Evolutionary conservation across 2,329 filamentous ascomycete genomes (phyloP).

Genomic region (Fusarium pseudonygamai): DNA sequence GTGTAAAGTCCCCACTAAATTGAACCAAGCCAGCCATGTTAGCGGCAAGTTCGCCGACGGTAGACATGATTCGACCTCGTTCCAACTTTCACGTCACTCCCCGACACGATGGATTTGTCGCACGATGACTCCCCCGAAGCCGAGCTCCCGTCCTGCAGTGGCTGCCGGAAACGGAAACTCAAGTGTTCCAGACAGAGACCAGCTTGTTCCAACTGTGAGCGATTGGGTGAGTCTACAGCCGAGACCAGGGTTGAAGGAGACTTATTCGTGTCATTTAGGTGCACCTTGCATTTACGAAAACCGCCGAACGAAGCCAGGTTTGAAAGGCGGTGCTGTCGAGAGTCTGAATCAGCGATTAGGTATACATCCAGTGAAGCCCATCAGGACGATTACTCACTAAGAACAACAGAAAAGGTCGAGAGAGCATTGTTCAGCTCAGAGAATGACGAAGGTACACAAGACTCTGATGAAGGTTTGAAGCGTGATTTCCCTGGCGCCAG

Average conservation of each 20-base stretch:
- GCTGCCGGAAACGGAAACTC: slow-evolving; percentile 27
- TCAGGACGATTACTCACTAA: not conserved
- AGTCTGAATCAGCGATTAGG: not conserved
- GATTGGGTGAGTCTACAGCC: not conserved
- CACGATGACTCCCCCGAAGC: slow-evolving; percentile 7
- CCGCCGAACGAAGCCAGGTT: not conserved
- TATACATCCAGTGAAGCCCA: not conserved
- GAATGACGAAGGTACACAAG: not conserved
- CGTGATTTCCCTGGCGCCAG: not conserved
- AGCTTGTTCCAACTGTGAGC: slow-evolving; percentile 2
- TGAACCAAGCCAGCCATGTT: not conserved
- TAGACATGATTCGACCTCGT: not conserved
- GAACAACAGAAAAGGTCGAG: not conserved
- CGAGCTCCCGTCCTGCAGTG: slow-evolving; percentile 16
- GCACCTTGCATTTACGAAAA: not conserved
- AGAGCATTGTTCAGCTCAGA: not conserved
- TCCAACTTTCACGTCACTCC: not conserved
- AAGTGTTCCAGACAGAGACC: slow-evolving; percentile 24
- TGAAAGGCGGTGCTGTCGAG: not conserved
- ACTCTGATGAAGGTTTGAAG: not conserved
- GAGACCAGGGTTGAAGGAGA: too few relatives aligned
- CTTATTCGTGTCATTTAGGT: not conserved
- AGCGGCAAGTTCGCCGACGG: not conserved
- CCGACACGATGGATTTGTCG: not conserved
- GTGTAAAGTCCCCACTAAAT: not conserved